Evolutionary conservation across 2,329 filamentous ascomycete genomes (phyloP).

Genomic region (Aspergillus nomiae): DNA sequence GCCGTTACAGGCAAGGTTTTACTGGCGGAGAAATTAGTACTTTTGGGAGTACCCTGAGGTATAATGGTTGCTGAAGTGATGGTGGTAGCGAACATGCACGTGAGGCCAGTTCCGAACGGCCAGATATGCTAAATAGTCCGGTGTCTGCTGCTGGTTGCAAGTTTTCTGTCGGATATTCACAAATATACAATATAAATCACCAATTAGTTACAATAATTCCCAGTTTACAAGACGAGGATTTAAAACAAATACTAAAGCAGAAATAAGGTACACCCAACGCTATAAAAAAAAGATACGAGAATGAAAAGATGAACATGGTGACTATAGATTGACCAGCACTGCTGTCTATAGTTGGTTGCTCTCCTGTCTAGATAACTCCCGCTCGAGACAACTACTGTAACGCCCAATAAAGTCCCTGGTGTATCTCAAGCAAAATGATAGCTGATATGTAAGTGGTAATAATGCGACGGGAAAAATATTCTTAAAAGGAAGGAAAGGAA

Average conservation of each 20-base stretch:
- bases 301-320: not conserved
- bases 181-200: not conserved
- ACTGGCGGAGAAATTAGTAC: constrained; percentile 29
- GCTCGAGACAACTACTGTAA: constrained; percentile 1
- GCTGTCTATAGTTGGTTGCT: constrained; percentile 3
- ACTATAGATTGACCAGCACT: constrained; percentile 1
- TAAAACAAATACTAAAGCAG: not conserved
- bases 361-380: constrained; percentile 10
- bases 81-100: constrained; percentile 16
- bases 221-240: not conserved
- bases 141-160: not conserved
- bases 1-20: constrained; percentile 25
- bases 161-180: not conserved
- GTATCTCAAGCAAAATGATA: not conserved
- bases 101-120: constrained; percentile 23
- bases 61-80: constrained; percentile 3
- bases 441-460: not conserved
- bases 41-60: constrained; percentile 12
- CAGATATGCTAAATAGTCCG: constrained; percentile 31
- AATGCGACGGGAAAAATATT: not conserved
- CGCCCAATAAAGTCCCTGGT: not conserved
- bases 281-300: not conserved
- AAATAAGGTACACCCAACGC: not conserved
- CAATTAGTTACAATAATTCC: not conserved
- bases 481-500: not conserved